Base-by-base conservation (phyloP, 208 protist genomes). In the Trypanosomatidae sp. region DNA sequence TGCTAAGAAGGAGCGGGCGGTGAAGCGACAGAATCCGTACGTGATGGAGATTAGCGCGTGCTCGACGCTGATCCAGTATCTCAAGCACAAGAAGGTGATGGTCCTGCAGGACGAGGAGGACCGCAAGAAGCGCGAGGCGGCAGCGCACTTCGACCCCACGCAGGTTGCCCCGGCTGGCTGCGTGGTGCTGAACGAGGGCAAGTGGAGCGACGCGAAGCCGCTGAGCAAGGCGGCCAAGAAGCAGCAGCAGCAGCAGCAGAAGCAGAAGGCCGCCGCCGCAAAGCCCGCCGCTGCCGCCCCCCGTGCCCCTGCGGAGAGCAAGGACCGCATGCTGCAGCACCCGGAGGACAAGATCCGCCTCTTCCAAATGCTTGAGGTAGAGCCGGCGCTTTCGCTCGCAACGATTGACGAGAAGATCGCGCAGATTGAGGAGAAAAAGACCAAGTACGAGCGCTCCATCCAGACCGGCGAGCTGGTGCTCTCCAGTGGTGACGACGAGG, bases 401-500 rank as follows among this genome's bases (percentile, higher is more conserved):
- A 58, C 74, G 7, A 85, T 96, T 49, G 89, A 89, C 41, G 74
- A 69, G 5, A 74, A 66, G 30, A 73, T 96, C 19, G 47, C 60
- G 12, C 62, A 80, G 13, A 79, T 96, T 19, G 76, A 82, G 47
- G 74, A 46, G 41, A 84, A 84, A 52, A 70, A 83, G 50, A 69
- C 52, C 39, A 83, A 93, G 67, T 94, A 91, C 46, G 81, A 90
- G 70, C 71, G 78, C 13, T 82, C 87, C 67, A 79, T 74, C 33
- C 67, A 79, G 46, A 79, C 68, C 0, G 74, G 81, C 25, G 86
- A 93, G 41, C 71, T 80, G 49, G 78, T 82, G 13, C 69, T 93
- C 41, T 91, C 87, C 15, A 91, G 84, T 62, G 82, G 85, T 39
- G 86, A 96, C n/a, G 85, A 91, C 36, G 88, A 93, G 49, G 79